Conservation (phyloP, 768 basidiomycete species). For the Nevesoporus exiguus region DNA sequence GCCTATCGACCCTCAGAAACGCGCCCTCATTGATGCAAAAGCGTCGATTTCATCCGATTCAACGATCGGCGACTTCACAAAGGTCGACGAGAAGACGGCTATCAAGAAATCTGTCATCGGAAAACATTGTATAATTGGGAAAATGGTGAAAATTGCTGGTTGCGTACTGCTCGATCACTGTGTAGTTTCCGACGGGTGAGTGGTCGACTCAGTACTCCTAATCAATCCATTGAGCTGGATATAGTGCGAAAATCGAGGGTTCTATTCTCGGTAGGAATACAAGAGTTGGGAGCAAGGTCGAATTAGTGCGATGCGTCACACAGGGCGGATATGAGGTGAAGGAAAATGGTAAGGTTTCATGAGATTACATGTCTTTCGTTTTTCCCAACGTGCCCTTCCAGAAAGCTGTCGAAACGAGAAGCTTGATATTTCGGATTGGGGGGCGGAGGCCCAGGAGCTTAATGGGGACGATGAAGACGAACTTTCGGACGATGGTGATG, state of each 20-base stretch:
- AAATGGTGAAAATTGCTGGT: slow-evolving; percentile 76
- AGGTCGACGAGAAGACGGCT: slow-evolving; percentile 71
- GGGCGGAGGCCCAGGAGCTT: slow-evolving; percentile 33
- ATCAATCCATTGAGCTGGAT: slow-evolving; percentile 7
- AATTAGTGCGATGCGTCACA: slow-evolving; percentile 63
- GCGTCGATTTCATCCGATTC: slow-evolving; percentile 83
- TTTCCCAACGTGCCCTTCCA: slow-evolving; percentile 21
- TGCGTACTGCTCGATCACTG: slow-evolving; percentile 90
- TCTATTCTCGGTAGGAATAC: slow-evolving; percentile 76
- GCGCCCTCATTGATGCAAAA: slow-evolving; percentile 70
- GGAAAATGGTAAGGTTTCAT: slow-evolving; percentile 46
- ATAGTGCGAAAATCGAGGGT: slow-evolving; percentile 71
- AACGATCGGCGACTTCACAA: slow-evolving; percentile 78
- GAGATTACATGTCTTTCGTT: not conserved
- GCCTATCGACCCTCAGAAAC: slow-evolving; percentile 58
- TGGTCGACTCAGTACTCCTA: not conserved
- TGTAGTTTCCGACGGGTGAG: slow-evolving; percentile 79
- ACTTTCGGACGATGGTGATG: slow-evolving; percentile 10
- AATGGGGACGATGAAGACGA: slow-evolving; percentile 22
- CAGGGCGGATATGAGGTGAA: slow-evolving; percentile 76
- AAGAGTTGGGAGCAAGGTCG: slow-evolving; percentile 66
- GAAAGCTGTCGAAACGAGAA: slow-evolving; percentile 56
- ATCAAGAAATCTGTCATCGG: slow-evolving; percentile 82
- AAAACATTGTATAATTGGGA: slow-evolving; percentile 80
- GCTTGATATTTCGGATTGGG: slow-evolving; percentile 56